phyloP scores from a whole-genome alignment of 2,329 filamentous ascomycete species.

The Drechslerella stenobrocha region DNA sequence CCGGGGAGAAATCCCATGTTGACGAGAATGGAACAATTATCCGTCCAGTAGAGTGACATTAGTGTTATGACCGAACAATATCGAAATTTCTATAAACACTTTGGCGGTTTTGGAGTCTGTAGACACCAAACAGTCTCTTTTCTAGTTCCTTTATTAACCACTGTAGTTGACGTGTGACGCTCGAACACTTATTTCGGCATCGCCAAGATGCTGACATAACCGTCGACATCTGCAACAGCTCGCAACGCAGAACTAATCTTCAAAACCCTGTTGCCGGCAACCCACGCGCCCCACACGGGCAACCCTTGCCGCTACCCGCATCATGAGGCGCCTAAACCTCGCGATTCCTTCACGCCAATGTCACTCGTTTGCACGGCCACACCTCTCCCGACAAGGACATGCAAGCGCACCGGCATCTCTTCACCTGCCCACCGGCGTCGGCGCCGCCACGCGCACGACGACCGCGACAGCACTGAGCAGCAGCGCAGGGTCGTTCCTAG shows the following conservation, averaged over 20 bases:
- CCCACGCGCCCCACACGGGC: conserved; percentile 1
- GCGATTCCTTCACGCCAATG: background rate
- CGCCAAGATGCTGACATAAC: background rate
- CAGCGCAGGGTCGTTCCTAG: no score
- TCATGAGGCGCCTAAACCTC: conserved; percentile 14
- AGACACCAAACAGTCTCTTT: no score
- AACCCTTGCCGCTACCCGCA: background rate
- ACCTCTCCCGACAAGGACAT: background rate
- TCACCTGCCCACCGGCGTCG: conserved; percentile 53
- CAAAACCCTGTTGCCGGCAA: background rate
- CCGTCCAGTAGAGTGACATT: no score
- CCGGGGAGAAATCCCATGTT: no score
- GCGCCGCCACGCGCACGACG: background rate
- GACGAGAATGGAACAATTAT: no score
- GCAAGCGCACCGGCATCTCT: background rate
- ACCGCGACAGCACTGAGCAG: background rate
- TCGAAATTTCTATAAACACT: background rate
- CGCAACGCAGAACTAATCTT: conserved; percentile 9
- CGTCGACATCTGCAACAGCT: conserved; percentile 6
- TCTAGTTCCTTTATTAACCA: no score
- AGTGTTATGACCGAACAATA: no score
- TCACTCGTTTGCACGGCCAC: background rate
- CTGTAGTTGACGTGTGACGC: no score
- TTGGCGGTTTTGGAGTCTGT: background rate
- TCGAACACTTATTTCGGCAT: no score